These are phyloP conservation scores for Primulina eburnea DNA, from an alignment of 257 asterid species.

Conservation along the genomic window DNA sequence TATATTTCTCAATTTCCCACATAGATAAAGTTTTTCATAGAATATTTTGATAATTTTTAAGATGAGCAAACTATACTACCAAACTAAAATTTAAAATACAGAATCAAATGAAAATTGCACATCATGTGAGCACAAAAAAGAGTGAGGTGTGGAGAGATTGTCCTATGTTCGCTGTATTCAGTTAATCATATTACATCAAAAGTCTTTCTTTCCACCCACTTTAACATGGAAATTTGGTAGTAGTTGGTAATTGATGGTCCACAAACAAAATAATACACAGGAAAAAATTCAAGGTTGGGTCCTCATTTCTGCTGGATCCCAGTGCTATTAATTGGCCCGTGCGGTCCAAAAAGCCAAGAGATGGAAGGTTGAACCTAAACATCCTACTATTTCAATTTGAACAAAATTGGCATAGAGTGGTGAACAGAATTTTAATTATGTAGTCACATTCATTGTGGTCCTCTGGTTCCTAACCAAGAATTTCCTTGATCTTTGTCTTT, in stretches of 20 bases:
- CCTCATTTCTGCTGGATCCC: background rate
- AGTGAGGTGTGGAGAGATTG: too few relatives aligned
- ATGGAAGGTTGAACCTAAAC: background rate
- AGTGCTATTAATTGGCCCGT: background rate
- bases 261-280: background rate
- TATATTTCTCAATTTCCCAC: too few relatives aligned
- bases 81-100: too few relatives aligned
- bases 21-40: too few relatives aligned
- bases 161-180: too few relatives aligned
- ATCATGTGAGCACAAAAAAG: too few relatives aligned
- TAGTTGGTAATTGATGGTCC: background rate
- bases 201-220: background rate
- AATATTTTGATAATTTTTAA: too few relatives aligned
- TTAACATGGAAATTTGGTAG: background rate
- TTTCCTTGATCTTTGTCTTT: slow-evolving; percentile 70
- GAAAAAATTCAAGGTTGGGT: background rate
- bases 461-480: slow-evolving; percentile 38
- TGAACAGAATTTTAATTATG: background rate
- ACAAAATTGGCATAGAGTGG: background rate
- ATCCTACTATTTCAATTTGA: background rate
- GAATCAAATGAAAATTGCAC: too few relatives aligned
- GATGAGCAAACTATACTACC: too few relatives aligned
- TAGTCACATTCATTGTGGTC: slow-evolving; percentile 7
- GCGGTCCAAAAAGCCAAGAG: background rate
- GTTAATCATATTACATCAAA: too few relatives aligned